Percentiles rank a stretch among this genome's conserved stretches.
Conservation (phyloP, 2,329 filamentous ascomycete species). For the Emericellopsis atlantica region DNA sequence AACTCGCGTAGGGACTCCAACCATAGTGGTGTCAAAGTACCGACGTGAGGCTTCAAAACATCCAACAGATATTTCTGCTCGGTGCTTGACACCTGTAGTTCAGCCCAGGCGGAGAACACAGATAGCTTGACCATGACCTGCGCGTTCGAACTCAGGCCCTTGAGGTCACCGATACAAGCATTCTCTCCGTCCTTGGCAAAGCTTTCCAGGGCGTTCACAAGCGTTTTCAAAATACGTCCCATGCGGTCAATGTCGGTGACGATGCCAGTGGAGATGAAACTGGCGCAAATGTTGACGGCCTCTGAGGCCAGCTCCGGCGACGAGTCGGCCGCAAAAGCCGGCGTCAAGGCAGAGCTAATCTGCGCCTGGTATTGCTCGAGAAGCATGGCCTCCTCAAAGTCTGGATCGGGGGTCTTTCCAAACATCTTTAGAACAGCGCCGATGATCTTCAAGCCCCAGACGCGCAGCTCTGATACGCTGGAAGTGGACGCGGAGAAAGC, state of each 20-base stretch:
- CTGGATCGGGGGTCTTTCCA: constrained; percentile 86
- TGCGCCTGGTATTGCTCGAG: constrained; percentile 98
- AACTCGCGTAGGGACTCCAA: constrained; percentile 87
- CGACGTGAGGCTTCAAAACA: constrained; percentile 82
- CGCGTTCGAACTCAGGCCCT: constrained; percentile 86
- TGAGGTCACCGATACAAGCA: constrained; percentile 82
- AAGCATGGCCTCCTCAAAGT: constrained; percentile 93
- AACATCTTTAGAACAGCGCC: constrained; percentile 92
- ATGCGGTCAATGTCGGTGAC: constrained; percentile 97
- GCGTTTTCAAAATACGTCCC: constrained; percentile 90
- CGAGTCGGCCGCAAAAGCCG: constrained; percentile 90
- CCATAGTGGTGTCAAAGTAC: constrained; percentile 85
- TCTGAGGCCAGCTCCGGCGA: constrained; percentile 92
- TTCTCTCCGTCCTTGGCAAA: constrained; percentile 73
- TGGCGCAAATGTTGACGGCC: constrained; percentile 94
- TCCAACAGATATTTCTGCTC: constrained; percentile 84
- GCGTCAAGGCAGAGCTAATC: constrained; percentile 91
- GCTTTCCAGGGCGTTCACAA: constrained; percentile 83
- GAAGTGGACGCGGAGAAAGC: constrained; percentile 96
- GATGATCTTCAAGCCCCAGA: constrained; percentile 88
- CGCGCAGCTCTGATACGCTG: constrained; percentile 75
- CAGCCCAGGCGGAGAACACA: constrained; percentile 93
- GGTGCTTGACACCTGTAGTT: constrained; percentile 86
- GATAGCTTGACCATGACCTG: constrained; percentile 98
- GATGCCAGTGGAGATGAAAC: constrained; percentile 92